Percentiles rank a stretch among this genome's conserved stretches.
phyloP scores from a whole-genome alignment of 768 basidiomycete species.

The Tulasnella sp. region DNA sequence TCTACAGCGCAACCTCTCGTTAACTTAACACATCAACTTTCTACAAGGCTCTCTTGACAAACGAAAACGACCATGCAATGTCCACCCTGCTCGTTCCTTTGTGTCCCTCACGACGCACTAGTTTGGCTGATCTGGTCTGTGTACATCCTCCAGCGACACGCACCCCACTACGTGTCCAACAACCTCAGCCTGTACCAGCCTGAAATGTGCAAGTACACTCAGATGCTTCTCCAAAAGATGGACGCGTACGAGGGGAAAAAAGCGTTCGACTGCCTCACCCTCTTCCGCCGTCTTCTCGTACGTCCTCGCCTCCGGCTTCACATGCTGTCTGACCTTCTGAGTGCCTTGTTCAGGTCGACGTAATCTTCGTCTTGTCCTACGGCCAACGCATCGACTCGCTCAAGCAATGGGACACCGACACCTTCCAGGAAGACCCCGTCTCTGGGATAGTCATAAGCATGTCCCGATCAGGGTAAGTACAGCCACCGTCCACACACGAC shows the following conservation, averaged over 20 bases:
- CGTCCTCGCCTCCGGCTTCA: not conserved
- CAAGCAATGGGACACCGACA: not conserved
- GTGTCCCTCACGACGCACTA: not conserved
- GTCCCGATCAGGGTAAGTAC: constrained; percentile 5
- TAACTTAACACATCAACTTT: not conserved
- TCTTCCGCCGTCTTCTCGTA: not conserved
- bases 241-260: not conserved
- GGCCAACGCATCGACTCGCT: not conserved
- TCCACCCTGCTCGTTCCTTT: not conserved
- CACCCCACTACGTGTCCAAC: not conserved
- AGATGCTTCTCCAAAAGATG: not conserved
- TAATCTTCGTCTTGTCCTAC: not conserved
- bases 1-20: not conserved
- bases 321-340: not conserved
- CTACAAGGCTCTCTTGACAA: not conserved
- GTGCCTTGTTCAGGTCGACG: not conserved
- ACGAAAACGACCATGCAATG: not conserved
- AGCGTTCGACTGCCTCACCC: not conserved
- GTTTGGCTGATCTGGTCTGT: not conserved
- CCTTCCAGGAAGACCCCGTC: not conserved
- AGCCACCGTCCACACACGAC: no score
- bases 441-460: constrained; percentile 6
- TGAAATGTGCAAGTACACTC: not conserved
- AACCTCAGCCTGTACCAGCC: not conserved
- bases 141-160: not conserved